Base-by-base conservation (phyloP, 2,329 filamentous ascomycete species). In the Ceratocystis papillata region DNA sequence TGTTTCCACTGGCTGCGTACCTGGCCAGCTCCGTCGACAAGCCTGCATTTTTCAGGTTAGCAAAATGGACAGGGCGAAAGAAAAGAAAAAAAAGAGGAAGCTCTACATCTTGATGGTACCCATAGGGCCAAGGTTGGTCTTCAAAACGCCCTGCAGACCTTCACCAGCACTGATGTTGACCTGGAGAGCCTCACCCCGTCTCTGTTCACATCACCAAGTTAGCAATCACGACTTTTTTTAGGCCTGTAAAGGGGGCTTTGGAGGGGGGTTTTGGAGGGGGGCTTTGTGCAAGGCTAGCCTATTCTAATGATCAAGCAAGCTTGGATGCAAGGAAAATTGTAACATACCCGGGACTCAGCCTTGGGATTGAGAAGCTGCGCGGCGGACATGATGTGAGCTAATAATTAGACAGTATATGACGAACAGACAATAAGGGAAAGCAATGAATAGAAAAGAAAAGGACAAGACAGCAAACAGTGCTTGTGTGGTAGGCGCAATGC, bases 281-380 rank as follows among this genome's bases (percentile, higher is more conserved):
- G n/a, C 10, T 22, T 44, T 25, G 22, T 66, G 33, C 59, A 60
- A 63, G 63, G 48, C 50, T 65, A 55, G 50, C 37, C 44, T 46
- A 66, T 45, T 22, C 59, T 63, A 8, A 15, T 17, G 30, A 63
- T 33, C 60, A 25, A 62, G 62, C 62, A 50, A 33, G 62, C 45
- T 22, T 15, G n/a, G 22, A 22, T 55, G 59, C 59, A 63, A 30
- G n/a, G 30, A 63, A 65, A 60, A 46, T 48, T 59, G 50, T 70
- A 69, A 80, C 88, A 73, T 82, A 95, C 91, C 79, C 94, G 87
- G 73, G 92, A 96, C 81, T 99, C 94, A 74, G 94, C 94, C 82
- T 99, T 99, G 69, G 94, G 94, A 79, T 99, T 99, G 71, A 99
- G 87, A 74, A 99, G 87, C 80, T 97, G 93, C 74, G 94, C 92